phyloP scores from a whole-genome alignment of 495 filamentous ascomycete genomes.

The Tuber microsphaerosporum region DNA sequence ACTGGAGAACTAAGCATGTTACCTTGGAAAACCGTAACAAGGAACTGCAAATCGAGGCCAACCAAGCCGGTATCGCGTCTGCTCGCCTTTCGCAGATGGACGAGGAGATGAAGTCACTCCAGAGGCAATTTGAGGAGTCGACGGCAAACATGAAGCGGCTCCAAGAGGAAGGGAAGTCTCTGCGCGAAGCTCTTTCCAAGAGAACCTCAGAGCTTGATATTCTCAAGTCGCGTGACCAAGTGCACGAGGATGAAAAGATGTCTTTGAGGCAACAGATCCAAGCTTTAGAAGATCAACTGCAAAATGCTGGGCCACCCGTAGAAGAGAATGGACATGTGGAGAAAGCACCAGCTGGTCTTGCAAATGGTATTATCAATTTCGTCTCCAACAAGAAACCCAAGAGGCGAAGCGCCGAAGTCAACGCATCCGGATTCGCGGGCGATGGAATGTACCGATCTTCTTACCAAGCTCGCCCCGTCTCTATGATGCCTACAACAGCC shows the following conservation, averaged over 20 bases:
- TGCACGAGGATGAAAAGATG: conserved; percentile 73
- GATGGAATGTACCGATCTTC: conserved; percentile 61
- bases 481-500: conserved; percentile 73
- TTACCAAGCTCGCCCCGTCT: conserved; percentile 90
- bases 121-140: conserved; percentile 77
- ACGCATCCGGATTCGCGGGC: conserved; percentile 8
- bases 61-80: conserved; percentile 91
- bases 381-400: conserved; percentile 97
- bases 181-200: conserved; percentile 68
- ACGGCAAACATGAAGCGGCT: conserved; percentile 80
- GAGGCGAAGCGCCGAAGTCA: conserved; percentile 75
- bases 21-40: conserved; percentile 82
- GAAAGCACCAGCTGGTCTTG: conserved; percentile 69
- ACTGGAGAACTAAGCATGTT: conserved; percentile 84
- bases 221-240: conserved; percentile 60
- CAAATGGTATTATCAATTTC: conserved; percentile 83
- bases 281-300: conserved; percentile 87
- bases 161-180: conserved; percentile 78
- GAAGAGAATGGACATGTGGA: conserved; percentile 68
- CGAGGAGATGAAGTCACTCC: conserved; percentile 86
- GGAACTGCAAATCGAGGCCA: conserved; percentile 91
- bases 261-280: conserved; percentile 76
- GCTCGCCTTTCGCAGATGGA: conserved; percentile 83
- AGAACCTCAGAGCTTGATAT: conserved; percentile 71
- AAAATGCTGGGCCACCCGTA: conserved; percentile 67